Base-by-base conservation (phyloP, 805 yeast genomes). In the Tetrapisispora pingtungensis region DNA sequence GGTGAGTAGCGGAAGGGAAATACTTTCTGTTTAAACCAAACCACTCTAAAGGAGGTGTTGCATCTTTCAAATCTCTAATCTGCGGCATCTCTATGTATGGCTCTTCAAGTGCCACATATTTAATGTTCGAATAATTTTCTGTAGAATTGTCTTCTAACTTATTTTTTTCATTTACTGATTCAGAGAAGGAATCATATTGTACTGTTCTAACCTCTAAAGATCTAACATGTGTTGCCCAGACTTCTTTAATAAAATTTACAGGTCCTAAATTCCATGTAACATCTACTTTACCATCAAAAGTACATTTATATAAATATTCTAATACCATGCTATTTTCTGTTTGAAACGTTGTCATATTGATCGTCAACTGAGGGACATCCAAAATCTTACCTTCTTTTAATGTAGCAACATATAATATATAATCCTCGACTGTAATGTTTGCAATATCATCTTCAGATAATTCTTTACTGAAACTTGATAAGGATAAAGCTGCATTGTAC, bases 41-140 rank as follows among this genome's bases (percentile, higher is more conserved):
- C 98, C 98, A 93, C 60, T 93, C 98, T 46, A 93, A 66, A 2
- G 98, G 98, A 1, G 98, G 98, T 0, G 98, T 93, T 1, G 97
- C 97, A 64, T 83, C 89, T 22, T 98, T 97, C 55, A 93, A 71
- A 56, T 93, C 97, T 56, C 79, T 80, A 56, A 93, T 69, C 52
- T 82, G 90, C 2, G 97, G 97, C 17, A 93, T 84, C 49, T 84
- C 94, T 32, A 93, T 87, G 7, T 76, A 69, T 0, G 97, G 96
- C 10, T 83, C 84, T 32, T 73, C 78, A 10, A 84, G 56, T 0
- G 97, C 77, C 0, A 59, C 60, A 54, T 73, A 85, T 35, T 66
- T 66, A 32, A 67, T 62, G 44, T 73, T 77, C 1, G 36, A n/a
- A 8, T n/a, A 10, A 3, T 13, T 12, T 18, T 26, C 33, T 22